Percentiles rank a stretch among this genome's conserved stretches.
phyloP scores from a whole-genome alignment of 352 stramenopile species.

The Phytophthora palmivora region DNA sequence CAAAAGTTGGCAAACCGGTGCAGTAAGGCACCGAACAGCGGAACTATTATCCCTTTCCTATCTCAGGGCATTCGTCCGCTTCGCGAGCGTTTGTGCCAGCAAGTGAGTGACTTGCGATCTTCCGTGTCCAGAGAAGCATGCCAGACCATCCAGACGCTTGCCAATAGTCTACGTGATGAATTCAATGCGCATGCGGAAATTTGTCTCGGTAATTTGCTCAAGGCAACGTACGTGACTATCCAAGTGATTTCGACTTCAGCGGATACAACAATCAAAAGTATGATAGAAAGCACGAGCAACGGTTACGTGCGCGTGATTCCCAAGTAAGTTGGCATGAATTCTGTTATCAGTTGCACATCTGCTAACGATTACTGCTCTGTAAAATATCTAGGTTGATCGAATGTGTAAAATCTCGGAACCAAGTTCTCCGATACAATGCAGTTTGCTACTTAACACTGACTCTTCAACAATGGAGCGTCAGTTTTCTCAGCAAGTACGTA shows the following conservation, averaged over 20 bases:
- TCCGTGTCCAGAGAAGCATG: conserved; percentile 82
- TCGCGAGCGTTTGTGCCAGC: conserved; percentile 70
- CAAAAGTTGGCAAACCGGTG: conserved; percentile 65
- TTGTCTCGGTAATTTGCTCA: conserved; percentile 75
- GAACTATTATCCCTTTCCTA: conserved; percentile 32
- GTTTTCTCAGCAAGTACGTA: conserved; percentile 77
- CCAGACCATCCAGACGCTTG: conserved; percentile 69
- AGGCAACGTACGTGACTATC: conserved; percentile 90
- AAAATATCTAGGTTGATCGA: conserved; percentile 65
- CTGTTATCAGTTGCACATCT: neutral
- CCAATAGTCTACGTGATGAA: conserved; percentile 66
- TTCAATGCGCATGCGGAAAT: conserved; percentile 83
- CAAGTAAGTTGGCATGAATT: conserved; percentile 55
- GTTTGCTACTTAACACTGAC: conserved; percentile 82
- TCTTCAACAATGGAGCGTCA: conserved; percentile 66
- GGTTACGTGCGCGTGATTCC: conserved; percentile 75
- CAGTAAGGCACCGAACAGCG: conserved; percentile 39
- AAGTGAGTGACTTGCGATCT: conserved; percentile 83
- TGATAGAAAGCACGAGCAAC: conserved; percentile 80
- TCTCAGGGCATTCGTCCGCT: conserved; percentile 55
- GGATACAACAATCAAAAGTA: conserved; percentile 70
- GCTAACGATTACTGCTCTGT: conserved; percentile 12
- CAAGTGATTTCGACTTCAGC: conserved; percentile 84
- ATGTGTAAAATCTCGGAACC: conserved; percentile 74
- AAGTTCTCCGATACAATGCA: conserved; percentile 76